Evolutionary conservation across 805 yeast species (phyloP).

Genomic region (Clavispora phyllophila): DNA sequence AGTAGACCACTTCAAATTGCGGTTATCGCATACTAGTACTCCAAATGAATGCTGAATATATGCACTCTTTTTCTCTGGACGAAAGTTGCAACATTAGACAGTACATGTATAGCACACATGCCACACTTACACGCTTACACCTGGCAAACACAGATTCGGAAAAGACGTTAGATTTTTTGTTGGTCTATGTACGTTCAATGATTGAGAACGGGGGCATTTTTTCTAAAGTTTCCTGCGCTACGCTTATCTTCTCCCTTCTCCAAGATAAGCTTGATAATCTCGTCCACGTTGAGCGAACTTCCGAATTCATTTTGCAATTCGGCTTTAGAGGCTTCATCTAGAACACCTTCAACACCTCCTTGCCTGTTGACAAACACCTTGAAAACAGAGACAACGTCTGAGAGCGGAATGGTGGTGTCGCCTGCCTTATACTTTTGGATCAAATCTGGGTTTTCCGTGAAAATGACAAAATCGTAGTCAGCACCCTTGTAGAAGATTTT

Average conservation of each 20-base stretch:
- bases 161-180: not conserved
- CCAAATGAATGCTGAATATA: not conserved
- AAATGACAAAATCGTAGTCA: conserved; percentile 59
- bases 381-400: conserved; percentile 58
- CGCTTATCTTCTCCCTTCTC: conserved; percentile 54
- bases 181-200: not conserved
- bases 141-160: too few species aligned
- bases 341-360: conserved; percentile 68
- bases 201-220: not conserved
- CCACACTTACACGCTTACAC: too few species aligned
- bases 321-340: conserved; percentile 65
- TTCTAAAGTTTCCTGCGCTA: conserved; percentile 10
- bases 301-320: conserved; percentile 71
- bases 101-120: too few species aligned
- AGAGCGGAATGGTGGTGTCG: conserved; percentile 51
- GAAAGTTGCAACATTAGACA: not conserved
- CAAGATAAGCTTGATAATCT: conserved; percentile 54
- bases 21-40: not conserved
- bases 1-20: not conserved
- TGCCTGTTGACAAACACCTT: conserved; percentile 57
- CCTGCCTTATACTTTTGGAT: conserved; percentile 46
- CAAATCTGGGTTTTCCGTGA: conserved; percentile 50
- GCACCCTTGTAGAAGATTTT: conserved; percentile 65
- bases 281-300: conserved; percentile 42
- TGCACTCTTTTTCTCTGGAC: not conserved